These are phyloP conservation scores for Megacollybia marginata DNA, from an alignment of 768 basidiomycete genomes.

Conservation along the genomic window DNA sequence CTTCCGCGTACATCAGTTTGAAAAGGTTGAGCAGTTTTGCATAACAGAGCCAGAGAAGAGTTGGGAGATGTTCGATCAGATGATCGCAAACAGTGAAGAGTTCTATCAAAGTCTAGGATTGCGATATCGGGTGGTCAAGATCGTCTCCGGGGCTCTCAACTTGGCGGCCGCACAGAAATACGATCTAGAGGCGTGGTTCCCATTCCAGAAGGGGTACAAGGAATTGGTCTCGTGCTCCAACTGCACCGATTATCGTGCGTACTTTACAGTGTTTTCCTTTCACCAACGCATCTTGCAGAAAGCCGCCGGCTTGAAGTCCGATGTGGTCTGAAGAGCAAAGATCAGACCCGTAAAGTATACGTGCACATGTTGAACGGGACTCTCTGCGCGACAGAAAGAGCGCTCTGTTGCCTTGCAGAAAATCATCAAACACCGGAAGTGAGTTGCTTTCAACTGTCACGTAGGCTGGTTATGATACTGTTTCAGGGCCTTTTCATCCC, in stretches of 20 bases:
- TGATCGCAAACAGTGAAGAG: slow-evolving; percentile 84
- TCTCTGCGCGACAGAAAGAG: slow-evolving; percentile 93
- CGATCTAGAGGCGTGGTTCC: slow-evolving; percentile 99
- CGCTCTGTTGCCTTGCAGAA: slow-evolving; percentile 95
- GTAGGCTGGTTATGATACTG: not conserved
- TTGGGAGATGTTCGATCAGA: slow-evolving; percentile 88
- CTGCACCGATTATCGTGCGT: slow-evolving; percentile 98
- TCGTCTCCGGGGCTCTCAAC: slow-evolving; percentile 95
- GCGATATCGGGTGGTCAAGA: slow-evolving; percentile 87
- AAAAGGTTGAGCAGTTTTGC: slow-evolving; percentile 97
- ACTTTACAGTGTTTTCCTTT: not conserved
- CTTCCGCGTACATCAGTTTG: slow-evolving; percentile 99
- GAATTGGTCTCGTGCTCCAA: slow-evolving; percentile 97
- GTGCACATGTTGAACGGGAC: slow-evolving; percentile 99
- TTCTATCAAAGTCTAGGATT: slow-evolving; percentile 95
- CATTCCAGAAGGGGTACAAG: slow-evolving; percentile 93
- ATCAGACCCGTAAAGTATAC: slow-evolving; percentile 86
- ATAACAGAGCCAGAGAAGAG: slow-evolving; percentile 92
- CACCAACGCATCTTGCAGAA: slow-evolving; percentile 42
- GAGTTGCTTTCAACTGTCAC: slow-evolving; percentile 2
- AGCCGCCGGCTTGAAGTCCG: slow-evolving; percentile 88
- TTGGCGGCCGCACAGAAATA: slow-evolving; percentile 96
- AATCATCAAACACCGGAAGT: slow-evolving; percentile 97
- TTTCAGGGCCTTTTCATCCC: slow-evolving; percentile 86
- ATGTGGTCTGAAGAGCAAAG: slow-evolving; percentile 86